Conservation (phyloP, 1,139 yeast genomes). For the Saccharomyces hybrid region DNA sequence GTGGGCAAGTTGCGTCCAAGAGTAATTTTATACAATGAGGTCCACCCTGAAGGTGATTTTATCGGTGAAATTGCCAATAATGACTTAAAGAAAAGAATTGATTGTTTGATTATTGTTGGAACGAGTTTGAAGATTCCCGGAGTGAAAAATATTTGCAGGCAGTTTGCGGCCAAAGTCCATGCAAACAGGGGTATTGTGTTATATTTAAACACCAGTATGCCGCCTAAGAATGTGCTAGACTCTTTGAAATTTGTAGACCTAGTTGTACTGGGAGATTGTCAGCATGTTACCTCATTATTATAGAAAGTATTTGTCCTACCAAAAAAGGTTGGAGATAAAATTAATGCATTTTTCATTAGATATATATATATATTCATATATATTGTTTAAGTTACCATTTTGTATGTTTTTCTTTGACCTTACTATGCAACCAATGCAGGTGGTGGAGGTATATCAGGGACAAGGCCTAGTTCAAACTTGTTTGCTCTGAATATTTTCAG, state of each 20-base stretch:
- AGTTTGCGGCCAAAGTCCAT: constrained; percentile 60
- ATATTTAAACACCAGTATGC: constrained; percentile 50
- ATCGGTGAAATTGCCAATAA: constrained; percentile 64
- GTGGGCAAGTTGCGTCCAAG: constrained; percentile 73
- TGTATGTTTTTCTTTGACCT: not conserved
- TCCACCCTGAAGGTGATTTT: constrained; percentile 80
- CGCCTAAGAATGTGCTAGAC: constrained; percentile 42
- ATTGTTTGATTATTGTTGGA: constrained; percentile 74
- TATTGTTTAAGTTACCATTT: not conserved
- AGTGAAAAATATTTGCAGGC: constrained; percentile 64
- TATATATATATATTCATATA: not conserved
- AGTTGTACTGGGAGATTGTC: constrained; percentile 54
- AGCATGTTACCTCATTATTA: constrained; percentile 28
- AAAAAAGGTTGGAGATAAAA: not conserved
- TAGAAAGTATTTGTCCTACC: not conserved
- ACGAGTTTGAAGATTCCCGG: constrained; percentile 85
- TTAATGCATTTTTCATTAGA: not conserved
- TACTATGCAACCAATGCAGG: constrained; percentile 12
- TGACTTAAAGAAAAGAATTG: constrained; percentile 62
- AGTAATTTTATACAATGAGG: constrained; percentile 77
- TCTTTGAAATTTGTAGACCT: constrained; percentile 47
- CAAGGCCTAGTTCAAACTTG: constrained; percentile 51
- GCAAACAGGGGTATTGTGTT: constrained; percentile 48
- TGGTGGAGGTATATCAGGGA: constrained; percentile 83
- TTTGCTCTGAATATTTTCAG: constrained; percentile 44